Evolutionary conservation across 1,284 basidiomycete genomes (phyloP), one percentile per base, ranked within the genome.

Genomic region (Singerocomus inundabilis): DNA sequence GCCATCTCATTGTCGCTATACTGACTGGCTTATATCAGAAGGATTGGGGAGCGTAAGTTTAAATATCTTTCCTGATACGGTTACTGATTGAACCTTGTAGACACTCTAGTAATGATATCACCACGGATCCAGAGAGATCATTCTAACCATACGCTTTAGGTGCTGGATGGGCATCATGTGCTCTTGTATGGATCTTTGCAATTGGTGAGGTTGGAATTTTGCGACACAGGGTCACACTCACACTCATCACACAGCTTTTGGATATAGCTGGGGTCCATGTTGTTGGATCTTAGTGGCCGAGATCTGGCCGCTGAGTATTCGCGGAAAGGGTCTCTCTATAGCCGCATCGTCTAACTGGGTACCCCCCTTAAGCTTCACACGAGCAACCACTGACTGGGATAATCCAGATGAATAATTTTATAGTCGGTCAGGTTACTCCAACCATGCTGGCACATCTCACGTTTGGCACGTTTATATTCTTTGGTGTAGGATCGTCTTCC

Each of bases 331-430:
- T 32, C 61, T 86, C 34, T 85, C 84, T 1, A 83, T 87, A 45
- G 80, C 81, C 6, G 80, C 83, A 11, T 85, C 83, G 6, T 83
- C 82, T 1, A 86, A 86, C 68, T 87, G 84, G 82, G 81, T 81
- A 63, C 30, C 73, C 43, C 9, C n/a, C 16, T 21, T 6, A 1
- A 18, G 4, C 31, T 61, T 25, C 25, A 25, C 33, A 32, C n/a
- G 25, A 16, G 11, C 13, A 46, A 21, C 24, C 26, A 26, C 46
- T 44, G 21, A 26, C 53, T 3, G 16, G 34, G 18, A 36, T 25
- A n/a, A 38, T 28, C 44, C n/a, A 83, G 83, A 85, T 87, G 84
- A 85, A 86, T 66, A 86, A 85, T 64, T 87, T 85, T 65, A 86
- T 86, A 55, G 81, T 81, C 77, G 58, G 58, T 72, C 62, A 82